Percentiles rank a stretch among this genome's conserved stretches.
Evolutionary conservation across 305 asterid genomes (phyloP).

Genomic region (Solanum hybrid): DNA sequence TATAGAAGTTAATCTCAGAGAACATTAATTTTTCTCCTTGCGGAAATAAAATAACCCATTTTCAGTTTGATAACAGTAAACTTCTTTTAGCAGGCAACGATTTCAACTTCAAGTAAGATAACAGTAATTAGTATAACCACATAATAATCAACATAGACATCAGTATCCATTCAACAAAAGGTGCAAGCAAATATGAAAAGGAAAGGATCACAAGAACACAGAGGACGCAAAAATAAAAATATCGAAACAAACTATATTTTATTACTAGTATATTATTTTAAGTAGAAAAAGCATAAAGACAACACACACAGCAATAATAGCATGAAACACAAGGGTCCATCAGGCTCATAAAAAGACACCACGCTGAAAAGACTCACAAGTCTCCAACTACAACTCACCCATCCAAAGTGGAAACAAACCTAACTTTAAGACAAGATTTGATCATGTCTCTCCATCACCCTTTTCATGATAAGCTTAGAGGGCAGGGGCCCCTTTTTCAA

Average conservation of each 20-base stretch:
- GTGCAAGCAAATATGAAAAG: neutral
- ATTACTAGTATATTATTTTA: neutral
- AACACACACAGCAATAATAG: neutral
- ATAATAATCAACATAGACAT: neutral
- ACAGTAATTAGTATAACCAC: neutral
- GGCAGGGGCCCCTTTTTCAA: neutral
- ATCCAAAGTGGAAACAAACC: conserved; percentile 22
- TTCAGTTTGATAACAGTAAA: neutral
- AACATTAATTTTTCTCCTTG: neutral
- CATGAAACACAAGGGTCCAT: conserved; percentile 11
- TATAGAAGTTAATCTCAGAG: neutral
- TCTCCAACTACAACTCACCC: conserved; percentile 3
- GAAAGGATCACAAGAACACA: neutral
- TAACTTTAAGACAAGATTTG: conserved; percentile 27
- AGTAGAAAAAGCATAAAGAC: conserved; percentile 2
- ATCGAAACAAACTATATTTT: neutral
- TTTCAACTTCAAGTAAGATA: neutral
- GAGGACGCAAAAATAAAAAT: neutral
- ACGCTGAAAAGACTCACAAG: conserved; percentile 7
- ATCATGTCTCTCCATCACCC: conserved; percentile 17
- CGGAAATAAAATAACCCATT: neutral
- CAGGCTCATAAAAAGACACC: conserved; percentile 3
- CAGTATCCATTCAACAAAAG: neutral
- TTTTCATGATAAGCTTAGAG: conserved; percentile 22
- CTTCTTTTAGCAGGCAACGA: neutral